Evolutionary conservation across 1,139 yeast species (phyloP).

Genomic region (Hansenula sp.): DNA sequence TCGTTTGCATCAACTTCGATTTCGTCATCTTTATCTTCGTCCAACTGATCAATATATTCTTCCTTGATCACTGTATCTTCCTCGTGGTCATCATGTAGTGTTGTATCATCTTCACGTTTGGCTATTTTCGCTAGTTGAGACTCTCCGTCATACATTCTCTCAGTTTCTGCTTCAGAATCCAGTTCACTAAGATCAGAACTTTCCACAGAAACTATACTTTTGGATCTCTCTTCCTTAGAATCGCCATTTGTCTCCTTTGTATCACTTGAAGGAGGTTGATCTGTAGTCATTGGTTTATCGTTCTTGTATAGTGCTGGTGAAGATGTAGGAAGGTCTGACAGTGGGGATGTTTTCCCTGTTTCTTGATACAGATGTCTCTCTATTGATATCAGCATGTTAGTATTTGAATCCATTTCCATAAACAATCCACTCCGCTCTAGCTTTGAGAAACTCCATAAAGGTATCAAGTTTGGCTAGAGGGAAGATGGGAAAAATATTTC

Average conservation of each 20-base stretch:
- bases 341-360: constrained; percentile 2
- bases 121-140: constrained; percentile 38
- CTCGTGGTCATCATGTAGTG: constrained; percentile 3
- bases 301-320: background rate
- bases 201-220: constrained; percentile 19
- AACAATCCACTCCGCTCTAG: too few species aligned
- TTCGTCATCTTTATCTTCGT: constrained; percentile 13
- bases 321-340: constrained; percentile 1
- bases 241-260: background rate
- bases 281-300: background rate
- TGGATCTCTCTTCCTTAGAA: constrained; percentile 4
- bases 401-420: too few species aligned
- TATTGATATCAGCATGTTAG: background rate
- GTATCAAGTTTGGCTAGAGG: too few species aligned
- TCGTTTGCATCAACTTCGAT: constrained; percentile 7
- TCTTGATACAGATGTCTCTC: constrained; percentile 1
- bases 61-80: constrained; percentile 17
- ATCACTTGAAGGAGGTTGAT: too few species aligned
- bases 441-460: too few species aligned
- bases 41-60: constrained; percentile 15
- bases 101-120: constrained; percentile 11
- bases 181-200: constrained; percentile 57
- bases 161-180: constrained; percentile 79
- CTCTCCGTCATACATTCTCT: constrained; percentile 53
- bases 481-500: background rate